Evolutionary conservation across 2,329 filamentous ascomycete species (phyloP).

Genomic region (Exophiala calicioides): DNA sequence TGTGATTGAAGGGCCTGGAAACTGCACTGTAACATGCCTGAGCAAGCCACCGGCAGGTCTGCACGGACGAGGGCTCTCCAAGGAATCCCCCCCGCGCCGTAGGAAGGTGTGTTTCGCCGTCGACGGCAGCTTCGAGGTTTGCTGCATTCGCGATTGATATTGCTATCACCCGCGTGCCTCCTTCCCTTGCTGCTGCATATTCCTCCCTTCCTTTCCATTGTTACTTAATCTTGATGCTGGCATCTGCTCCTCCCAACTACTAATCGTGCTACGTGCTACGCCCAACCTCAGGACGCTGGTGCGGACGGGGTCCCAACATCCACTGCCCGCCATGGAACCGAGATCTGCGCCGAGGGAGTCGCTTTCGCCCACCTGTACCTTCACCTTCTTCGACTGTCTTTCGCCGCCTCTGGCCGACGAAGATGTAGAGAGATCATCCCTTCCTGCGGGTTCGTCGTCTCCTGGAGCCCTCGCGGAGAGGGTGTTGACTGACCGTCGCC

Average conservation of each 20-base stretch:
- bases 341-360: conserved; percentile 17
- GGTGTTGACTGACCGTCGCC: conserved; percentile 8
- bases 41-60: background rate
- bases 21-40: conserved; percentile 10
- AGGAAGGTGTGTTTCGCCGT: conserved; percentile 13
- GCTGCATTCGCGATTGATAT: conserved; percentile 5
- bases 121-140: conserved; percentile 16
- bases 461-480: background rate
- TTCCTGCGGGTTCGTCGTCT: conserved; percentile 11
- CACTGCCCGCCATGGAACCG: conserved; percentile 16
- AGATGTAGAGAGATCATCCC: background rate
- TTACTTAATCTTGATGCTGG: conserved; percentile 20
- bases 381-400: conserved; percentile 24
- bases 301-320: conserved; percentile 1
- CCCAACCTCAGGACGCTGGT: conserved; percentile 7
- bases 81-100: background rate
- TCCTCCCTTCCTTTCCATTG: conserved; percentile 3
- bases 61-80: no score
- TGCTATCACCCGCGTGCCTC: no score
- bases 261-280: conserved; percentile 15
- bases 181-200: conserved; percentile 1
- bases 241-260: conserved; percentile 9
- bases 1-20: conserved; percentile 19
- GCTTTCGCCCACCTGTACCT: conserved; percentile 20
- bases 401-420: conserved; percentile 10